Evolutionary conservation across 768 basidiomycete species (phyloP).

Genomic region (Cystobasidium ongulense): DNA sequence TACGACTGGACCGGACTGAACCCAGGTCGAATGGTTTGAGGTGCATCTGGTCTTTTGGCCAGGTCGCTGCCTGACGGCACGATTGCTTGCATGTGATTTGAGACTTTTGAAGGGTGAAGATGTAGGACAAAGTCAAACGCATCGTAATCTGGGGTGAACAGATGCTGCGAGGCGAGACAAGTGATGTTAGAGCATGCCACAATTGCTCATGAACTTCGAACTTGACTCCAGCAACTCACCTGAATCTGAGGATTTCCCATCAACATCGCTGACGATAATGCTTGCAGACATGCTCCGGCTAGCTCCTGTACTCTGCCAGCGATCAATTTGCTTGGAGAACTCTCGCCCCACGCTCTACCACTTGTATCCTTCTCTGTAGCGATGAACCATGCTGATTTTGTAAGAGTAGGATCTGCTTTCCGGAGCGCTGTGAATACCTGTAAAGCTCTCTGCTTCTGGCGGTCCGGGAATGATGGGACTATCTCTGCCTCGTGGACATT

Average conservation of each 20-base stretch:
- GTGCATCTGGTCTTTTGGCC: constrained; percentile 29
- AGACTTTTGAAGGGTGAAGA: constrained; percentile 57
- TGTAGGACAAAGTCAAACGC: constrained; percentile 81
- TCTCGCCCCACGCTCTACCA: constrained; percentile 68
- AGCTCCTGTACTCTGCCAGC: constrained; percentile 65
- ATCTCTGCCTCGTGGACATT: constrained; percentile 41
- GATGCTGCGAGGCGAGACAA: constrained; percentile 50
- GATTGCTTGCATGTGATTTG: constrained; percentile 69
- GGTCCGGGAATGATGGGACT: constrained; percentile 43
- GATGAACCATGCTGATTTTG: constrained; percentile 59
- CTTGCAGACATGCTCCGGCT: constrained; percentile 65
- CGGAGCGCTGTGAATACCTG: constrained; percentile 44
- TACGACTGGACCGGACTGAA: constrained; percentile 70
- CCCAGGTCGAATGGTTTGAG: constrained; percentile 51
- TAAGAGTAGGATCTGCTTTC: constrained; percentile 47
- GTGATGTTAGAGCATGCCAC: constrained; percentile 13
- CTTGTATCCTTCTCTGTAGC: constrained; percentile 66
- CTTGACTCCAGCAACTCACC: constrained; percentile 50
- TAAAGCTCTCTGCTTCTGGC: constrained; percentile 42
- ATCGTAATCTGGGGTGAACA: constrained; percentile 72
- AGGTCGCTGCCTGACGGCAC: constrained; percentile 52
- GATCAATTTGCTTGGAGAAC: constrained; percentile 60
- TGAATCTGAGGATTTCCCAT: constrained; percentile 54
- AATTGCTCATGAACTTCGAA: too few species aligned
- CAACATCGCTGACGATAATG: constrained; percentile 49